Evolutionary conservation across 176 grass and related monocot genomes (phyloP), one percentile per base, ranked within the genome.

Genomic region (Eleusine coracana): DNA sequence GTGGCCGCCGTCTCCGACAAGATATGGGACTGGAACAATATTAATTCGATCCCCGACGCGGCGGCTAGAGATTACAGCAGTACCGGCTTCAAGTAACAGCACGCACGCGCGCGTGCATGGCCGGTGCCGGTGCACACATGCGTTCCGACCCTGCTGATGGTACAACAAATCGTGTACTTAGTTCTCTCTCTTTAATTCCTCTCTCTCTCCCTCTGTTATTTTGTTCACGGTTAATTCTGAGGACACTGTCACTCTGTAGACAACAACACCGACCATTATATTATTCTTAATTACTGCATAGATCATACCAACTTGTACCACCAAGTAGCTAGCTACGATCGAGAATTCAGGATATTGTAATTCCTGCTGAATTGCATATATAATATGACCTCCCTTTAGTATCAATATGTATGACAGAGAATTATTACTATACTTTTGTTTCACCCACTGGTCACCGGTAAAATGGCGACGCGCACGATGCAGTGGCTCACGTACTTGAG

Each of bases 21-120:
- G 86, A 94, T 98, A 61, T 98, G 92, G 96, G 96, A 95, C 39
- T 98, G 96, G 96, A 98, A 86, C 23, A 65, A 11, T 10, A 46
- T 34, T 34, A 34, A 34, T 34, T 34, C 82, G 70, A 69, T 93
- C 38, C 86, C 87, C 16, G 92, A 94, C 78, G 58, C 68, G 60
- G 58, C 78, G 17, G 79, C 37, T 5, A 87, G 90, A 54, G 94
- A 94, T 87, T 90, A 87, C 85, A 77, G 23, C 56, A 77, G 29
- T 69, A 40, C 74, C 27, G 69, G 84, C 63, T 97, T 97, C 86
- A 91, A 94, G 87, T 97, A 81, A 97, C 48, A 10, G 48, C 48
- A 7, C 52, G 49, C 15, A 18, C 42, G 10, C 18, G 36, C 20
- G 68, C 68, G 79, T 84, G 75, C 68, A 61, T 51, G 72, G 78